Evolutionary conservation across 768 basidiomycete genomes (phyloP), one percentile per base, ranked within the genome.

Genomic region (Trichaptum fuscoviolaceum): DNA sequence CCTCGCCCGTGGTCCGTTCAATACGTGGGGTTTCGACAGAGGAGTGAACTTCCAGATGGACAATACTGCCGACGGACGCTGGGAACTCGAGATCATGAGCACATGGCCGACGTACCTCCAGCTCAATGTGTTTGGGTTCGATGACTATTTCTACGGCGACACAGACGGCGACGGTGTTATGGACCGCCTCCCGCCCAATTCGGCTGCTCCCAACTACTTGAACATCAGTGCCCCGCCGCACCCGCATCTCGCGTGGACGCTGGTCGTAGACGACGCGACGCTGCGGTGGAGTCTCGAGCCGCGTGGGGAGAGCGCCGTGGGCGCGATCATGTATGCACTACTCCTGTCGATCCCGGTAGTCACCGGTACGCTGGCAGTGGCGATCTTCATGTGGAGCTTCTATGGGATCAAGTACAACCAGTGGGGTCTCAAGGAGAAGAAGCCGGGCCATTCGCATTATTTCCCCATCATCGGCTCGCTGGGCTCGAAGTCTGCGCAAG

Each of bases 321-420:
- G 90, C 30, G 92, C 90, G 35, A 87, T 91, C 79, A 93, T 95
- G 85, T 97, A 90, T 73, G 93, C 87, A 0, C 85, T 96, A 57
- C 82, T 96, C 59, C 81, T 91, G 34, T 71, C 87, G 57, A 92
- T 96, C 67, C 95, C 95, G 6, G 78, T 95, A 69, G 84, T 96
- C 76, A 95, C 95, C 23, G 95, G 87, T 67, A 84, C 85, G 17
- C 81, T 93, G 63, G 93, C 95, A 18, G 93, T 93, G 61, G 73
- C 88, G 63, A 74, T 95, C 76, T 97, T 97, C 85, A 92, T 95
- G 87, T 95, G 92, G 88, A 88, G 90, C 7, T 97, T 97, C 85
- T 97, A 97, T 73, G 93, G 94, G 34, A 96, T 97, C 81, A 93
- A 86, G 74, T 89, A 95, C 81, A 97, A 97, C 77, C 88, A 89